phyloP scores from a whole-genome alignment of 164 flowering plant species.

The Sextonia rubra region DNA sequence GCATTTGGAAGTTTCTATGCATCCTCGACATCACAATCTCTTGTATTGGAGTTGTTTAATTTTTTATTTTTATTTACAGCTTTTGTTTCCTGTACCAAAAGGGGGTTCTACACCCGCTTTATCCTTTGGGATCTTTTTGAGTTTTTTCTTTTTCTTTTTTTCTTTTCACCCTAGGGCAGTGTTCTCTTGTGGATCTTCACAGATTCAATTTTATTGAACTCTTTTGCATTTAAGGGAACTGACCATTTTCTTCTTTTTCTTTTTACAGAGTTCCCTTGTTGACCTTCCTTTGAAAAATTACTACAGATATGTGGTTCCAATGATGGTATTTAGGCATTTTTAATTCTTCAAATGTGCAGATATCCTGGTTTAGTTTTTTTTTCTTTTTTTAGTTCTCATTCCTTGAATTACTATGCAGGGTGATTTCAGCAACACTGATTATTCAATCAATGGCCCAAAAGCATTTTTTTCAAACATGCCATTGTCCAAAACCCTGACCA shows the following conservation, averaged over 20 bases:
- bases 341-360: background rate
- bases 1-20: no score
- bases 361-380: background rate
- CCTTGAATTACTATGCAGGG: slow-evolving; percentile 52
- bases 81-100: no score
- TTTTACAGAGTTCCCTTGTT: slow-evolving; percentile 86
- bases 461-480: slow-evolving; percentile 99
- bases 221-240: background rate
- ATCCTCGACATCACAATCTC: no score
- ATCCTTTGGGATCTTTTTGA: no score
- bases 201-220: background rate
- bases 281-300: slow-evolving; percentile 96
- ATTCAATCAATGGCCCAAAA: slow-evolving; percentile 72
- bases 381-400: slow-evolving; percentile 7
- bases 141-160: background rate
- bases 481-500: slow-evolving; percentile 91
- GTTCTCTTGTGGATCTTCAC: no score
- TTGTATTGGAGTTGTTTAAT: no score
- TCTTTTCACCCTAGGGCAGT: background rate
- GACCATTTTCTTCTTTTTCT: slow-evolving; percentile 7
- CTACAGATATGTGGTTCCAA: slow-evolving; percentile 91
- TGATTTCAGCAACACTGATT: slow-evolving; percentile 72
- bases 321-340: slow-evolving; percentile 48
- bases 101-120: no score
- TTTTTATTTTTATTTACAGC: no score